These are phyloP conservation scores for Beauveria pseudobassiana DNA, from an alignment of 2,329 filamentous ascomycete species.

Conservation along the genomic window DNA sequence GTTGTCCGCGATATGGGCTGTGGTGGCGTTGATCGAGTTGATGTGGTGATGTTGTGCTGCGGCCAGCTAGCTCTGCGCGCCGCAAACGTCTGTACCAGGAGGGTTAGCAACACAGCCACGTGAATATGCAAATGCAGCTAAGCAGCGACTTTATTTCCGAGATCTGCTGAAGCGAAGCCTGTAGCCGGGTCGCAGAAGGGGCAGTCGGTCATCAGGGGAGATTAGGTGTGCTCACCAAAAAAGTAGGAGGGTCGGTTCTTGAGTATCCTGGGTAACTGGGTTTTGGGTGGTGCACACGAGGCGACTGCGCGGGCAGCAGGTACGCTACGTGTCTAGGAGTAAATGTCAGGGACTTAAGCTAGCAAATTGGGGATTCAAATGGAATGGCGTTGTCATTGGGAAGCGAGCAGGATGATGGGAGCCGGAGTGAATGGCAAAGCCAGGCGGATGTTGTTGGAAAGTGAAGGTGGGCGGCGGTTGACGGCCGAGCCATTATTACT, in stretches of 20 bases:
- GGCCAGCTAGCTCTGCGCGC: neutral
- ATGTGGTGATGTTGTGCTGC: neutral
- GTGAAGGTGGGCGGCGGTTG: neutral
- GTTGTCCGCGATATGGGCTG: neutral
- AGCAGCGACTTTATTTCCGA: neutral
- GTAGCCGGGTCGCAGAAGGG: neutral
- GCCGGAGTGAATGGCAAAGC: slow-evolving; percentile 3
- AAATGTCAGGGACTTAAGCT: slow-evolving; percentile 9
- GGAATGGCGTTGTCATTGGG: slow-evolving; percentile 9
- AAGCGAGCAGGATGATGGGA: neutral
- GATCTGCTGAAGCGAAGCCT: neutral
- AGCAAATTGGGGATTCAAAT: neutral
- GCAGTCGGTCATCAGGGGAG: slow-evolving; percentile 4
- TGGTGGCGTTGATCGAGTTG: neutral
- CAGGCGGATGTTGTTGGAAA: slow-evolving; percentile 1
- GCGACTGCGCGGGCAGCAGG: neutral
- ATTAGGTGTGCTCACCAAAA: slow-evolving; percentile 10
- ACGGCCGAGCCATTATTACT: slow-evolving; percentile 1
- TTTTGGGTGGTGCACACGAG: neutral
- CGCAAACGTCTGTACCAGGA: neutral
- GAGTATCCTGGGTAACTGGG: neutral
- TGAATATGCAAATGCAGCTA: neutral
- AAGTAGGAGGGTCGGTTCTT: slow-evolving; percentile 9
- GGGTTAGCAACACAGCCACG: neutral
- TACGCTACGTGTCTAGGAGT: slow-evolving; percentile 1